Base-by-base conservation (phyloP, 164 flowering plant species). In the Chimonanthus praecox region DNA sequence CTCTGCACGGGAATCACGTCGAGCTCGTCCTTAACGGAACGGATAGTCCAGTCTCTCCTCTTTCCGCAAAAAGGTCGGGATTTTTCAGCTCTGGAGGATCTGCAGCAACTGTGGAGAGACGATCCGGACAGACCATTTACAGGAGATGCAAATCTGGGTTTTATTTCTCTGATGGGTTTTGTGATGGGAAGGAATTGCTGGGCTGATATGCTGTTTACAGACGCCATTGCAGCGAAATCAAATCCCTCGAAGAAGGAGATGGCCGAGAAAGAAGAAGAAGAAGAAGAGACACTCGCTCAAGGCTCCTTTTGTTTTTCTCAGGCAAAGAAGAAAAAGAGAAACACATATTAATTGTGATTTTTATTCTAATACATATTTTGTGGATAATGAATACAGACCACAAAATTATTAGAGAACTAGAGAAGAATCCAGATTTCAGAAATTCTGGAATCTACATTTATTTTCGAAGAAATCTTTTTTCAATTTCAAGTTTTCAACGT, bases 1-100 rank as follows among this genome's bases (percentile, higher is more conserved):
- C 90, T 90, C 82, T 80, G 92, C 4, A 90, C 87, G 4, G 97
- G 94, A 68, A 89, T 84, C 69, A 87, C 85, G 62, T 90, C 94
- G 7, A 84, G 63, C 69, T 87, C 94, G 8, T 88, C 90, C 15
- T 78, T 71, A 45, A 81, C 72, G 11, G 84, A 76, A 58, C 80
- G 74, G 68, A 76, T 65, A 7, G 46, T 67, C 81, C 82, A 74
- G 16, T 54, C 60, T 54, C 69, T 76, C 79, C 65, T 80, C 45
- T 66, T 78, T 64, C 58, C 70, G 74, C 73, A 73, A 46, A 78
- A 75, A 77, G 79, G 75, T 69, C 73, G 20, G 2, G 71, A 47
- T 21, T 58, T 70, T 70, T 18, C 16, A 16, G 44, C 66, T 54
- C 45, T 64, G 49, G 58, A 67, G n/a, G n/a, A 11, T 49, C 61